phyloP scores from a whole-genome alignment of 2,329 filamentous ascomycete species.

The Verruconis gallopava region DNA sequence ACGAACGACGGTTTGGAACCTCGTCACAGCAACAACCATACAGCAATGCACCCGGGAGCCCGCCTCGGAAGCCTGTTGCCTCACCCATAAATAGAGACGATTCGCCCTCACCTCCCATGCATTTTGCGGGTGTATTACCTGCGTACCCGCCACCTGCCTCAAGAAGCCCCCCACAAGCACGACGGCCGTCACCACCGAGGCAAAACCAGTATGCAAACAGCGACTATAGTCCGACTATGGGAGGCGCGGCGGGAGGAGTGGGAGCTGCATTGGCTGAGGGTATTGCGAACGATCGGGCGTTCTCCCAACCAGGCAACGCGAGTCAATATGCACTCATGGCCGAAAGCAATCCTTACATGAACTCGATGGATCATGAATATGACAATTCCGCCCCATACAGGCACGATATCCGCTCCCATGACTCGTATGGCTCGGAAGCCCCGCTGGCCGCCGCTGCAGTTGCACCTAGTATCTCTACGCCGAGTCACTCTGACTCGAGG shows the following conservation, averaged over 20 bases:
- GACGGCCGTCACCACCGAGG: conserved; percentile 40
- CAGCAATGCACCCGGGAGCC: background rate
- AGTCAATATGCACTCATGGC: conserved; percentile 4
- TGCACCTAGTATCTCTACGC: conserved; percentile 2
- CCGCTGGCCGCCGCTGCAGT: conserved; percentile 2
- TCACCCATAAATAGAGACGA: conserved; percentile 41
- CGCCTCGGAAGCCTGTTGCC: conserved; percentile 1
- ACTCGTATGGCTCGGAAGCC: conserved; percentile 5
- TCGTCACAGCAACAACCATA: conserved; percentile 1
- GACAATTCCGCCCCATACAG: background rate
- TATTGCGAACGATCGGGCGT: background rate
- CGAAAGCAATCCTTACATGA: background rate
- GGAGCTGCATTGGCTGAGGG: conserved; percentile 1
- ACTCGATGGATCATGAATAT: conserved; percentile 3
- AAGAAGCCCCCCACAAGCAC: conserved; percentile 18
- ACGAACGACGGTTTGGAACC: conserved; percentile 16
- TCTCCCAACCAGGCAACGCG: conserved; percentile 2
- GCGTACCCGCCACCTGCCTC: conserved; percentile 15
- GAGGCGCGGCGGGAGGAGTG: background rate
- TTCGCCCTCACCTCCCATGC: conserved; percentile 41
- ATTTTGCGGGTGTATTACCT: conserved; percentile 14
- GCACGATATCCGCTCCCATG: background rate
- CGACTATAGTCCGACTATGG: background rate
- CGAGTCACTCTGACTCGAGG: background rate
- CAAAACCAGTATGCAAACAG: conserved; percentile 16